Conservation (phyloP, 2,329 filamentous ascomycete genomes). For the Juglanconis oblonga region DNA sequence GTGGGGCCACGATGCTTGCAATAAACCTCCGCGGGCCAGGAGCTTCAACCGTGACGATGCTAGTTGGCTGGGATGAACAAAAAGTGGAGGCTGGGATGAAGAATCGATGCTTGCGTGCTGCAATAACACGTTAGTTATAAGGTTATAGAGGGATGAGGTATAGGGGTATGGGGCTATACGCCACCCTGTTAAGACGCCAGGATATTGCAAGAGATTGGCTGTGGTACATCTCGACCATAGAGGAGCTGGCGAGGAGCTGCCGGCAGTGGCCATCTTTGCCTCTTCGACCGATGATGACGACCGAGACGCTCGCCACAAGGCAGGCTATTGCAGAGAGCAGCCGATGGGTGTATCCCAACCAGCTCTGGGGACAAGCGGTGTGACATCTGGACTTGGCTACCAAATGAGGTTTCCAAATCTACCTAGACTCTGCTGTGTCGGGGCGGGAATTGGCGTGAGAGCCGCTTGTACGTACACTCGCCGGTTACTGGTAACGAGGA, state of each 20-base stretch:
- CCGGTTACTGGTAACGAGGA: not conserved
- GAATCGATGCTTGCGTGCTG: constrained; percentile 5
- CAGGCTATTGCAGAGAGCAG: not conserved
- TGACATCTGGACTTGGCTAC: not conserved
- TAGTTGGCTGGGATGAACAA: constrained; percentile 2
- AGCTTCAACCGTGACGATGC: constrained; percentile 1
- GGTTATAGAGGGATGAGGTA: constrained; percentile 8
- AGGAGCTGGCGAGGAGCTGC: not conserved
- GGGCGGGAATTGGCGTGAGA: not conserved
- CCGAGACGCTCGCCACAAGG: not conserved
- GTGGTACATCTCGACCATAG: not conserved
- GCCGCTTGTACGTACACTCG: too few species aligned
- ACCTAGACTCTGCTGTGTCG: too few species aligned
- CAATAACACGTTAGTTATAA: constrained; percentile 13
- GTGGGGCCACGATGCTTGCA: constrained; percentile 12
- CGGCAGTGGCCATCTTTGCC: not conserved
- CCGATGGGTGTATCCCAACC: not conserved
- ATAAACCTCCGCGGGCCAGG: not conserved
- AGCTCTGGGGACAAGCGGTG: not conserved
- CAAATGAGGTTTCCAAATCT: not conserved
- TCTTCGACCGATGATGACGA: not conserved
- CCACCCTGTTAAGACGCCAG: constrained; percentile 2
- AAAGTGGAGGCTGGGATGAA: constrained; percentile 7
- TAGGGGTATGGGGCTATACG: constrained; percentile 9
- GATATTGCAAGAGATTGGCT: not conserved